These are phyloP conservation scores for Petrea volubilis DNA, from an alignment of 257 asterid genomes.

Conservation along the genomic window DNA sequence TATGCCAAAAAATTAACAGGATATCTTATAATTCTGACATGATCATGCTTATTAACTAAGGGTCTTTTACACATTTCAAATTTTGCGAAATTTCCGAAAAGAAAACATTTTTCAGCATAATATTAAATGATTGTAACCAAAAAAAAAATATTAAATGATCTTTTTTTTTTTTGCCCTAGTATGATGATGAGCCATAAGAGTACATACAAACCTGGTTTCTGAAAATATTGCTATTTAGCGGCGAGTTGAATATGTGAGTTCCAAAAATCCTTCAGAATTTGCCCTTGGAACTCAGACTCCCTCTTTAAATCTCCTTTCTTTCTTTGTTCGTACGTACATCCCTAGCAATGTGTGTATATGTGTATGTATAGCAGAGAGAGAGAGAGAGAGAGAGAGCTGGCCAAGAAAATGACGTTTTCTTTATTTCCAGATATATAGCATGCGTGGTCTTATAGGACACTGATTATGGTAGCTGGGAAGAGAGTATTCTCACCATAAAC, in stretches of 20 bases:
- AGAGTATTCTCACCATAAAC: conserved; percentile 38
- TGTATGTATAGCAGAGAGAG: neutral
- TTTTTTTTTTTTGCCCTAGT: neutral
- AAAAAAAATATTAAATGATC: no score
- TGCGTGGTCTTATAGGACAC: conserved; percentile 43
- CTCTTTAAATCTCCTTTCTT: neutral
- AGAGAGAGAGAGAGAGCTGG: conserved; percentile 33
- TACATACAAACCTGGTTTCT: neutral
- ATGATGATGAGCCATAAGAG: neutral
- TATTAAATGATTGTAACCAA: no score
- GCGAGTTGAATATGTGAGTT: neutral
- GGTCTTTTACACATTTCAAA: neutral
- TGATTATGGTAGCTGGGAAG: conserved; percentile 31
- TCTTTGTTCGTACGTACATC: neutral
- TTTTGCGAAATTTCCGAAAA: neutral
- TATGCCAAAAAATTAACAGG: neutral
- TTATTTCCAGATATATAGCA: conserved; percentile 32
- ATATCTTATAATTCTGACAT: neutral
- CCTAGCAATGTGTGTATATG: neutral
- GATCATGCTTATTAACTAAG: neutral
- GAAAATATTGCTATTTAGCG: neutral
- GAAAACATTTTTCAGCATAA: no score
- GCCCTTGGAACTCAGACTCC: neutral
- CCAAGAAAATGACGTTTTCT: conserved; percentile 45
- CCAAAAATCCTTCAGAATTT: neutral